Evolutionary conservation across 192 early-diverging fungal genomes (phyloP).

Genomic region (Backusella sp.): DNA sequence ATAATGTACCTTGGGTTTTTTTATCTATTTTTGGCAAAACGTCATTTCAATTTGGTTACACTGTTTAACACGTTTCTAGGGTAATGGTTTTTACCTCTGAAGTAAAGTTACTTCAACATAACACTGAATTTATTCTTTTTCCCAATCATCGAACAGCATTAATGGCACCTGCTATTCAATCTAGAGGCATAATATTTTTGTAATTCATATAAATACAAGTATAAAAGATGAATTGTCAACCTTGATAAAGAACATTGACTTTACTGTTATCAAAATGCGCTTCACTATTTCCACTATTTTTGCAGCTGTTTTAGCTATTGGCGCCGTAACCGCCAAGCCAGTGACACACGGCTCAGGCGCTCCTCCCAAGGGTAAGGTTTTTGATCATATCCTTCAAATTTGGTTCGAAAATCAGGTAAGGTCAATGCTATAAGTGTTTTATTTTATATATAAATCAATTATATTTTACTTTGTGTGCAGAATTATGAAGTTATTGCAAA

Average conservation of each 20-base stretch:
- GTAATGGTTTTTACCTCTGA: background rate
- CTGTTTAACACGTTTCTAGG: background rate
- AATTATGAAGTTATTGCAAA: constrained; percentile 11
- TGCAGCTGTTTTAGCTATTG: background rate
- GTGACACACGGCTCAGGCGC: background rate
- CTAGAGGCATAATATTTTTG: background rate
- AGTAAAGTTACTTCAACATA: background rate
- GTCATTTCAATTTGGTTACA: background rate
- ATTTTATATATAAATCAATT: background rate
- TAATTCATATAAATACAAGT: background rate
- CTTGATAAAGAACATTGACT: background rate
- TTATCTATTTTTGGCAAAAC: background rate
- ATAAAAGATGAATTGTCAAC: background rate
- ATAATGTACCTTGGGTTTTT: background rate
- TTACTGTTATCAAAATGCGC: constrained; percentile 1
- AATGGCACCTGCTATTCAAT: background rate
- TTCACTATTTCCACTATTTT: constrained; percentile 15
- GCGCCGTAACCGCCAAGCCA: constrained; percentile 2
- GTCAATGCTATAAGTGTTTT: background rate
- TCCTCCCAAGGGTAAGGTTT: constrained; percentile 23
- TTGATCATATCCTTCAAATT: constrained; percentile 27
- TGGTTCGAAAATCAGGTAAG: constrained; percentile 29
- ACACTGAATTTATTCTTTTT: background rate
- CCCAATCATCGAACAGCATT: background rate
- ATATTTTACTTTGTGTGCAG: background rate